phyloP scores from a whole-genome alignment of 306 rosid species.

The Trifolium dubium region DNA sequence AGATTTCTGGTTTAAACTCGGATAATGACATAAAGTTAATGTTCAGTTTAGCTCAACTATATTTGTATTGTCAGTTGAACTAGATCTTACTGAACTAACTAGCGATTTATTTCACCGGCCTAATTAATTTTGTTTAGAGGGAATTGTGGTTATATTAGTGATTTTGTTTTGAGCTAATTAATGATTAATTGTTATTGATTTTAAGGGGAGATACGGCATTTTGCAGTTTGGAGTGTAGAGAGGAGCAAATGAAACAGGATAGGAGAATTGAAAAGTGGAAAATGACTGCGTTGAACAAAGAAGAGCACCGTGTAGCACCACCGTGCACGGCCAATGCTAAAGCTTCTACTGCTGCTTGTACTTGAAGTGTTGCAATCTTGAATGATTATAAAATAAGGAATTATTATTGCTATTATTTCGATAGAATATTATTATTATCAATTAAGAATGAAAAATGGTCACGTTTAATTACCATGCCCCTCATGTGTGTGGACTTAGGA shows the following conservation, averaged over 20 bases:
- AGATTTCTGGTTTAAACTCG: too few species aligned
- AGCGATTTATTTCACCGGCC: too few species aligned
- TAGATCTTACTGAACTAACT: too few species aligned
- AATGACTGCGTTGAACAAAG: conserved; percentile 37
- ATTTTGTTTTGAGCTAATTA: background rate
- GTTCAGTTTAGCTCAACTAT: too few species aligned
- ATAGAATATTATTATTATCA: background rate
- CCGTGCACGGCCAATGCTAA: conserved; percentile 31
- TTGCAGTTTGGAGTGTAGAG: conserved; percentile 92
- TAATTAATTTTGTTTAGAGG: too few species aligned
- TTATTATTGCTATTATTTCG: background rate
- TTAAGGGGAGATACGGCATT: conserved; percentile 92
- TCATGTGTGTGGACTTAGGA: conserved; percentile 9
- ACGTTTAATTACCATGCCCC: conserved; percentile 13
- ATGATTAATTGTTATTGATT: background rate
- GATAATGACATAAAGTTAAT: too few species aligned
- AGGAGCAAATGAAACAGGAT: conserved; percentile 73
- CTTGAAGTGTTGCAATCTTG: conserved; percentile 14
- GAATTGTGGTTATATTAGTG: background rate
- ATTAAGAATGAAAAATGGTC: background rate
- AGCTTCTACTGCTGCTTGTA: conserved; percentile 53
- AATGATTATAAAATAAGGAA: background rate
- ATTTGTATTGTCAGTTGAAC: too few species aligned
- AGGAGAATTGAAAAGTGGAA: conserved; percentile 57
- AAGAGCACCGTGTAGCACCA: conserved; percentile 43